Evolutionary conservation across 345 rosid genomes (phyloP).

Genomic region (Reutealis trisperma): DNA sequence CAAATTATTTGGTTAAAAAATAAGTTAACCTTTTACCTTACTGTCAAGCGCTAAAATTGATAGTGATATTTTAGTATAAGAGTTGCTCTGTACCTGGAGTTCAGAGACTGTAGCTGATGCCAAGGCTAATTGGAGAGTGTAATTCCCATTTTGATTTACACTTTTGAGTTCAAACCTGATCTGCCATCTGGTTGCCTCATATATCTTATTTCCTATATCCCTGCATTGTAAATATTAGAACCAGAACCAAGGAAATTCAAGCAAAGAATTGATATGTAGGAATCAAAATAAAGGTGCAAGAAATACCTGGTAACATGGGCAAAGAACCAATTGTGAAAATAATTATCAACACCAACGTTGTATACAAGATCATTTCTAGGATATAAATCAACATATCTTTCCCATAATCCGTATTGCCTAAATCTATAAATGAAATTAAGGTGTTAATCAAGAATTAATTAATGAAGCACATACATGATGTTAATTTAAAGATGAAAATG

Average conservation of each 20-base stretch:
- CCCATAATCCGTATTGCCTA: conserved; percentile 34
- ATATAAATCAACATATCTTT: conserved; percentile 20
- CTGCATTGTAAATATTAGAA: conserved; percentile 27
- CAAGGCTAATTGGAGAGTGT: conserved; percentile 66
- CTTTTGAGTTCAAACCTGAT: conserved; percentile 46
- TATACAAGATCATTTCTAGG: conserved; percentile 20
- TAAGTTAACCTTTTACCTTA: no score
- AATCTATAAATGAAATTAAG: conserved; percentile 16
- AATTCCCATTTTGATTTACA: conserved; percentile 30
- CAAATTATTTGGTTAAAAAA: no score
- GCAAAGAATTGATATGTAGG: background rate
- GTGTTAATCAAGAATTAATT: no score
- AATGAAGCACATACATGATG: background rate
- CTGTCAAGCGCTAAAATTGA: no score
- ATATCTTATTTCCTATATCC: conserved; percentile 33
- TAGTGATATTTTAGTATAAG: no score
- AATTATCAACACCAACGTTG: conserved; percentile 15
- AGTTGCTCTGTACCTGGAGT: conserved; percentile 20
- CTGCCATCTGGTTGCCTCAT: conserved; percentile 63
- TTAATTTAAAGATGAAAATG: background rate
- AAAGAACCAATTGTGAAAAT: conserved; percentile 58
- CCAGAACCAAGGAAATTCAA: background rate
- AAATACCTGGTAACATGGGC: conserved; percentile 77
- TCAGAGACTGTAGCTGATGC: conserved; percentile 53
- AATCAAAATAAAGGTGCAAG: background rate